Conservation (phyloP, 2,329 filamentous ascomycete genomes). For the Apiospora hydei region DNA sequence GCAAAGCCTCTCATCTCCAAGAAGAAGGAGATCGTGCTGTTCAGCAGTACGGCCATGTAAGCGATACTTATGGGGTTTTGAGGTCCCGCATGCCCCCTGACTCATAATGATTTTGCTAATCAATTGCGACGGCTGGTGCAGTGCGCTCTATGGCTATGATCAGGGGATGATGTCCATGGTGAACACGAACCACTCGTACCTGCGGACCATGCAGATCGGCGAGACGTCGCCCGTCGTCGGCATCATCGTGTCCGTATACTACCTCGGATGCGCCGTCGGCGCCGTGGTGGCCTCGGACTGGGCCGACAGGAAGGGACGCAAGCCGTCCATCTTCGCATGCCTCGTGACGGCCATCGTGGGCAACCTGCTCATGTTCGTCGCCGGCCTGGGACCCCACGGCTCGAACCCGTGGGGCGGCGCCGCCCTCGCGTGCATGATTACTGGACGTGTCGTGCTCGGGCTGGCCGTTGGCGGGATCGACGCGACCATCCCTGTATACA, state of each 20-base stretch:
- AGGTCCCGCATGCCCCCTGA: too few relatives aligned
- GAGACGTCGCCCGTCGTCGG: constrained; percentile 61
- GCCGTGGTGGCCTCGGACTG: constrained; percentile 63
- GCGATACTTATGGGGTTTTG: background rate
- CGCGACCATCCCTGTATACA: constrained; percentile 66
- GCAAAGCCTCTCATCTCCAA: constrained; percentile 40
- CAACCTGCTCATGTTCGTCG: constrained; percentile 66
- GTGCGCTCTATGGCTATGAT: constrained; percentile 44
- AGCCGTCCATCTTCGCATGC: constrained; percentile 62
- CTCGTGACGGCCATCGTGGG: constrained; percentile 61
- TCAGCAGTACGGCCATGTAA: constrained; percentile 47
- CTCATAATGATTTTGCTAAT: background rate
- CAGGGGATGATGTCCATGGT: constrained; percentile 47
- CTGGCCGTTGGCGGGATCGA: constrained; percentile 67
- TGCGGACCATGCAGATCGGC: constrained; percentile 62
- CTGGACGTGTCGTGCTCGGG: constrained; percentile 42
- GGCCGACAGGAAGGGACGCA: constrained; percentile 61
- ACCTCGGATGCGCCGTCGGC: constrained; percentile 66
- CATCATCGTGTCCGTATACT: constrained; percentile 67
- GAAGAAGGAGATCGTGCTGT: constrained; percentile 45
- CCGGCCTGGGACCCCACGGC: constrained; percentile 54
- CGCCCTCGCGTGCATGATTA: constrained; percentile 50
- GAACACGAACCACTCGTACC: constrained; percentile 53
- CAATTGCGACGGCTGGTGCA: background rate
- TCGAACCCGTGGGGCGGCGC: constrained; percentile 53